Evolutionary conservation across 2,329 filamentous ascomycete genomes (phyloP).

Genomic region (Botrytis cinerea): DNA sequence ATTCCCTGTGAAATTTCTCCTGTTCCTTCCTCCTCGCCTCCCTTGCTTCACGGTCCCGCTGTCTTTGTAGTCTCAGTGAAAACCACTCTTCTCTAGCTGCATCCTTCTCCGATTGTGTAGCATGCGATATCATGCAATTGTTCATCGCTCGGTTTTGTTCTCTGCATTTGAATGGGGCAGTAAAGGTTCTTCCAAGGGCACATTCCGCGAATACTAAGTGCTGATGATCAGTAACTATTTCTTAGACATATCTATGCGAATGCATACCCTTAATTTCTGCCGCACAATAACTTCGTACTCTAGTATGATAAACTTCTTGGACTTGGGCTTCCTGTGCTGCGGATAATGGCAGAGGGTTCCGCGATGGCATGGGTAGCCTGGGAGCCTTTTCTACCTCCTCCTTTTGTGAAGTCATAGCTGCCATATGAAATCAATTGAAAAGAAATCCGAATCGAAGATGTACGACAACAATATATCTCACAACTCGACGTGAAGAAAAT

Average conservation of each 20-base stretch:
- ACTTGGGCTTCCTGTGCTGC: conserved; percentile 81
- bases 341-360: conserved; percentile 81
- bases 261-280: conserved; percentile 72
- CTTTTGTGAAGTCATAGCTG: conserved; percentile 38
- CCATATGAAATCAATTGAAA: conserved; percentile 30
- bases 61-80: conserved; percentile 69
- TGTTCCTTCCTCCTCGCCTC: conserved; percentile 60
- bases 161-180: conserved; percentile 84
- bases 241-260: neutral
- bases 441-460: conserved; percentile 4
- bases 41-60: conserved; percentile 65
- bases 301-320: conserved; percentile 75
- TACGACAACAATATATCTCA: neutral
- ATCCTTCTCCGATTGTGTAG: conserved; percentile 83
- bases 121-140: conserved; percentile 84
- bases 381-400: conserved; percentile 36
- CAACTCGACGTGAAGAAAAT: conserved; percentile 10
- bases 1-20: conserved; percentile 65
- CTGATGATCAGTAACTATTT: conserved; percentile 5
- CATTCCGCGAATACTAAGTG: conserved; percentile 83
- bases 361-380: conserved; percentile 52
- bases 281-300: conserved; percentile 74
- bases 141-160: conserved; percentile 85
- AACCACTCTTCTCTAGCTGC: conserved; percentile 94
- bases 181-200: conserved; percentile 81